phyloP scores from a whole-genome alignment of 345 rosid species.

The Murraya koenigii region DNA sequence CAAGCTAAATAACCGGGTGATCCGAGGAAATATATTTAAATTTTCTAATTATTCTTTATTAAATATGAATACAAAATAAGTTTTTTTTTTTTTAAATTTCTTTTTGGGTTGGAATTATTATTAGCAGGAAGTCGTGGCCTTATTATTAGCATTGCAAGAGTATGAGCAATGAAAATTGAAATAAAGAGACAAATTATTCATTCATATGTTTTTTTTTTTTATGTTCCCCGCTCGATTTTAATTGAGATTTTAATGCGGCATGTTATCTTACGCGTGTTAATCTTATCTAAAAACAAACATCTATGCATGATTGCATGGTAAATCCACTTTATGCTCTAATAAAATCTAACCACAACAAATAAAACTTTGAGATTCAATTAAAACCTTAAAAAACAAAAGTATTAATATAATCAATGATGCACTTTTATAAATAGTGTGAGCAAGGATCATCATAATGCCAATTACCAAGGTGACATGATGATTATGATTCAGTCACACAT shows the following conservation, averaged over 20 bases:
- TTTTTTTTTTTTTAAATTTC: too few relatives aligned
- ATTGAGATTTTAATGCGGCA: background rate
- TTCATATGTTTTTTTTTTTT: background rate
- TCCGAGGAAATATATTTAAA: too few relatives aligned
- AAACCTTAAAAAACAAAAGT: background rate
- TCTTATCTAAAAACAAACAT: background rate
- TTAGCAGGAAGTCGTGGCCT: too few relatives aligned
- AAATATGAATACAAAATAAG: too few relatives aligned
- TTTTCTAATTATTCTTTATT: too few relatives aligned
- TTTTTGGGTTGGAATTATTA: too few relatives aligned
- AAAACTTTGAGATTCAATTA: too few relatives aligned
- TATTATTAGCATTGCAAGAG: too few relatives aligned
- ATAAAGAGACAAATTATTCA: background rate
- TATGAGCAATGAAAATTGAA: too few relatives aligned
- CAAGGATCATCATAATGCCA: background rate
- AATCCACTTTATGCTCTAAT: background rate
- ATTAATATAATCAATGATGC: background rate
- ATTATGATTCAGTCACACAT: background rate
- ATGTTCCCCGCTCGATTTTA: background rate
- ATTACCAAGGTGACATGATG: background rate
- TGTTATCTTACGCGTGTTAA: background rate
- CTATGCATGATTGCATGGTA: background rate
- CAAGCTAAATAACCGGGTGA: accelerated
- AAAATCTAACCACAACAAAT: too few relatives aligned
- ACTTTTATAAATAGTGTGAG: too few relatives aligned